Evolutionary conservation across 805 yeast species (phyloP).

Genomic region (Kuraishia hungarica): DNA sequence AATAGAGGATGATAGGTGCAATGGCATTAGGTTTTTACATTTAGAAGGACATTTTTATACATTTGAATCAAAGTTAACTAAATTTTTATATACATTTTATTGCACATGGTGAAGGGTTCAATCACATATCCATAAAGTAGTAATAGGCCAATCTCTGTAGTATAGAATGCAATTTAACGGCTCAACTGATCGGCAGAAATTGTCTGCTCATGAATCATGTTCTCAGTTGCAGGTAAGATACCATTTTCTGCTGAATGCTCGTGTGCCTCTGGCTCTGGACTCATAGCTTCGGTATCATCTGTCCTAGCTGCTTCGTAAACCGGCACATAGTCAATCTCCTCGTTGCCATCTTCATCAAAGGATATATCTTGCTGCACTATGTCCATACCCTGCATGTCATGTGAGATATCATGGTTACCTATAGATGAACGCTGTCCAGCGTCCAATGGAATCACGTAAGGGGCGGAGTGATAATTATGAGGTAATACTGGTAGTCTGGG

Average conservation of each 20-base stretch:
- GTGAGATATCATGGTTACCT: not conserved
- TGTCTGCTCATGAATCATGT: not conserved
- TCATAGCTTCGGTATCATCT: not conserved
- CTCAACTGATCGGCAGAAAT: not conserved
- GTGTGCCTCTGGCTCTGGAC: not conserved
- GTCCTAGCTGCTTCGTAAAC: constrained; percentile 3
- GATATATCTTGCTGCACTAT: not conserved
- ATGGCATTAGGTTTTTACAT: no score
- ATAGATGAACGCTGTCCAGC: not conserved
- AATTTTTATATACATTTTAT: not conserved
- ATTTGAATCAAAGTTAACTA: not conserved
- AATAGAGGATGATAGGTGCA: not conserved
- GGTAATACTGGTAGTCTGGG: not conserved
- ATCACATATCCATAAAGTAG: not conserved
- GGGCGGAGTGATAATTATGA: not conserved
- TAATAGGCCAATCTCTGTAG: no score
- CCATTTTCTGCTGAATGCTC: not conserved
- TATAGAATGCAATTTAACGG: not conserved
- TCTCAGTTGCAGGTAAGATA: not conserved
- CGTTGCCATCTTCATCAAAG: constrained; percentile 1
- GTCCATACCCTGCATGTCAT: not conserved
- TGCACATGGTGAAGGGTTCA: not conserved
- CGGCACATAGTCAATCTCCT: constrained; percentile 4
- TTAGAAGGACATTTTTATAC: not conserved
- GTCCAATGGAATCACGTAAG: not conserved